Evolutionary conservation across 2,329 filamentous ascomycete species (phyloP).

Genomic region (Teratosphaeriaceae sp.): DNA sequence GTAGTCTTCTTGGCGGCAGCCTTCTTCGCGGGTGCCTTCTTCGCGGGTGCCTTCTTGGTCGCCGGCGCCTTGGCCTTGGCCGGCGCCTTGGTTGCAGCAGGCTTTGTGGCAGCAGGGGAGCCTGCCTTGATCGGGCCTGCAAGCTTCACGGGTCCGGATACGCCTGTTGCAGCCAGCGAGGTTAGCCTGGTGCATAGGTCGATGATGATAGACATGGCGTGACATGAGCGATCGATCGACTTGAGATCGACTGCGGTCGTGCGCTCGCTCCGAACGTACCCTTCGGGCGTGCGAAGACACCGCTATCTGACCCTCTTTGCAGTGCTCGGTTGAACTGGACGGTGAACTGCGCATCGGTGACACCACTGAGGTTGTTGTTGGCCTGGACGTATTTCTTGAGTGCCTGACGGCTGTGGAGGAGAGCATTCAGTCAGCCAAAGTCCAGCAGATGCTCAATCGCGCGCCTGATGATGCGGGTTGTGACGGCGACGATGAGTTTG

Average conservation of each 20-base stretch:
- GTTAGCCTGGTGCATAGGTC: slow-evolving; percentile 16
- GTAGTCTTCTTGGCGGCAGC: slow-evolving; percentile 47
- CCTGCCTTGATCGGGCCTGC: slow-evolving; percentile 30
- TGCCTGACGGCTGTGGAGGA: slow-evolving; percentile 54
- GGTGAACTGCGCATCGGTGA: slow-evolving; percentile 54
- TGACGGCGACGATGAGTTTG: slow-evolving; percentile 20
- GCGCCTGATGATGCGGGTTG: slow-evolving; percentile 9
- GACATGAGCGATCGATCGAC: slow-evolving; percentile 7
- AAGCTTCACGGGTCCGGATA: slow-evolving; percentile 88
- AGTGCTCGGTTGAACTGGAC: slow-evolving; percentile 82
- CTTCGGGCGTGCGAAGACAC: slow-evolving; percentile 84
- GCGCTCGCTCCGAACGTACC: slow-evolving; percentile 50
- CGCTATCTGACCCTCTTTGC: slow-evolving; percentile 75
- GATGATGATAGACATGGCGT: slow-evolving; percentile 7
- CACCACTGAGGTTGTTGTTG: slow-evolving; percentile 58
- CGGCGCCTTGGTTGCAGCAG: slow-evolving; percentile 49
- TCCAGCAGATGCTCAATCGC: slow-evolving; percentile 10
- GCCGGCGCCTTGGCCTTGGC: slow-evolving; percentile 33
- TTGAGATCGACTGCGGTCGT: too few species aligned
- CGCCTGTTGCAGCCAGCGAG: slow-evolving; percentile 44
- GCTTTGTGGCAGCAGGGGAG: slow-evolving; percentile 39
- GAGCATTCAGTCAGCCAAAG: slow-evolving; percentile 20
- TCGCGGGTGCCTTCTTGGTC: slow-evolving; percentile 23
- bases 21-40: slow-evolving; percentile 25
- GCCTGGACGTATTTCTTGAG: slow-evolving; percentile 69